Percentiles rank a stretch among this genome's conserved stretches.
These are phyloP conservation scores for Solanum virginianum DNA, from an alignment of 257 asterid species.

Conservation along the genomic window DNA sequence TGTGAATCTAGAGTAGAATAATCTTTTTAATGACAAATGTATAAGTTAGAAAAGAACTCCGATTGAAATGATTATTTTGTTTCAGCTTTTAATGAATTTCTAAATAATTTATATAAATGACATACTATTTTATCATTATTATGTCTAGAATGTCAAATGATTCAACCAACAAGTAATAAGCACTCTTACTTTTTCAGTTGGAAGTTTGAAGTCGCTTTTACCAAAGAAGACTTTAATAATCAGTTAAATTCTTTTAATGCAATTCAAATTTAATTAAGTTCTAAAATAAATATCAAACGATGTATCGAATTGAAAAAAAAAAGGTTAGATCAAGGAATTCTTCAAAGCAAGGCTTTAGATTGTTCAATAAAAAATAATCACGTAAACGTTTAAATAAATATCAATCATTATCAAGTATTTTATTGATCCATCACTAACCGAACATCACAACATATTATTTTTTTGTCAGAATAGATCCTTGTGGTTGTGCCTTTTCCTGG, in stretches of 20 bases:
- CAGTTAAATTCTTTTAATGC: rapidly evolving
- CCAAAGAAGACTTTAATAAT: neutral
- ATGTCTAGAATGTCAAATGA: neutral
- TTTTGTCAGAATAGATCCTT: neutral
- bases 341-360: neutral
- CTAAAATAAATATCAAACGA: too few relatives aligned
- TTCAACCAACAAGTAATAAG: neutral
- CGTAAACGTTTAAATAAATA: neutral
- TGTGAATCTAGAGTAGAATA: neutral
- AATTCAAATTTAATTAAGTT: neutral
- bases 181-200: rapidly evolving
- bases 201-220: neutral
- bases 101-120: too few relatives aligned
- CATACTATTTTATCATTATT: neutral
- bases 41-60: neutral
- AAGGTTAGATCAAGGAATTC: neutral
- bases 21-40: neutral
- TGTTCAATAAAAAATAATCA: neutral
- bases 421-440: neutral
- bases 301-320: too few relatives aligned
- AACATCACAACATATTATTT: neutral
- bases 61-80: neutral
- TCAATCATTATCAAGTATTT: neutral
- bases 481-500: too few relatives aligned
- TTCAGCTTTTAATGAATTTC: neutral